phyloP scores from a whole-genome alignment of 2,329 filamentous ascomycete species.

The Paecilomyces dactylethromorphus region DNA sequence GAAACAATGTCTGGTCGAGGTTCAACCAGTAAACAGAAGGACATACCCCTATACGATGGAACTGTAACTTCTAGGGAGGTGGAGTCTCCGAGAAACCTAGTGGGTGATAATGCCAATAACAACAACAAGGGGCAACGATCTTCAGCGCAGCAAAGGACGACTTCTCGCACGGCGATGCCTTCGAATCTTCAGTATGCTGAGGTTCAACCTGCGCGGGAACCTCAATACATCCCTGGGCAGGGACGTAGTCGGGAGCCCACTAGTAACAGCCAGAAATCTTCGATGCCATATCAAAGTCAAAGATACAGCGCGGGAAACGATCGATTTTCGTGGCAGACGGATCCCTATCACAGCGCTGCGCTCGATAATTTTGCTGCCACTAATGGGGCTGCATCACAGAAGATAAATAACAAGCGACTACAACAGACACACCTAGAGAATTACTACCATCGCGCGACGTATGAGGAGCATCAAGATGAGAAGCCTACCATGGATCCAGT shows the following conservation, averaged over 20 bases:
- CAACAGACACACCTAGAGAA: not conserved
- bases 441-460: not conserved
- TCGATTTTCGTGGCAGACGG: not conserved
- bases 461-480: not conserved
- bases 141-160: conserved; percentile 3
- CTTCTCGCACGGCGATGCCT: conserved; percentile 1
- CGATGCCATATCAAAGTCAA: not conserved
- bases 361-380: not conserved
- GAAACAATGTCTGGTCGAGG: conserved; percentile 9
- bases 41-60: conserved; percentile 1
- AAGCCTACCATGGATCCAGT: not conserved
- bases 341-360: not conserved
- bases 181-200: conserved; percentile 13
- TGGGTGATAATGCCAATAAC: conserved; percentile 6
- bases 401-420: not conserved
- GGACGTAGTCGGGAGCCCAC: not conserved
- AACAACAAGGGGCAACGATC: conserved; percentile 6
- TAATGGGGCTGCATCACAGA: not conserved
- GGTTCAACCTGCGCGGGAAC: conserved; percentile 11
- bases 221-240: conserved; percentile 11
- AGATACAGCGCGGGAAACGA: not conserved
- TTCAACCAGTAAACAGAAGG: conserved; percentile 7
- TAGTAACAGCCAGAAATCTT: not conserved
- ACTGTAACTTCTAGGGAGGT: not conserved
- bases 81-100: not conserved